These are phyloP conservation scores for Erythrobasidium hasegawianum DNA, from an alignment of 1,284 basidiomycete species.

Conservation along the genomic window DNA sequence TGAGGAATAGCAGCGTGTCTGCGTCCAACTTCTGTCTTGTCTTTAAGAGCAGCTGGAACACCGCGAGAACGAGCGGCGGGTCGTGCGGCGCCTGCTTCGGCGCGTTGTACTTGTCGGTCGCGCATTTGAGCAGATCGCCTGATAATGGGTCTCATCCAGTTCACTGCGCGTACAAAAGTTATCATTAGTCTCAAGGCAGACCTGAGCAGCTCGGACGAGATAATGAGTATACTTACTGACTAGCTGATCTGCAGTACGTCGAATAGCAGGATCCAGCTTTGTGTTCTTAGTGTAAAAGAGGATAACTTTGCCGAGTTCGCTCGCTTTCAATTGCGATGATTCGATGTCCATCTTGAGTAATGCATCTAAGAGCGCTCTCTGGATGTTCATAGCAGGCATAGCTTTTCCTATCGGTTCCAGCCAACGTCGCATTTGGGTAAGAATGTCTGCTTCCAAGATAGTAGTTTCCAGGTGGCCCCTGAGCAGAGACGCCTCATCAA, in stretches of 20 bases:
- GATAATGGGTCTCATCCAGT: conserved; percentile 82
- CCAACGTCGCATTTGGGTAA: conserved; percentile 87
- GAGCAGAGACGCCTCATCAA: conserved; percentile 21
- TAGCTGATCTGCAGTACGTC: conserved; percentile 75
- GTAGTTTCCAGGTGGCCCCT: conserved; percentile 79
- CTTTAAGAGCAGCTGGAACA: background rate
- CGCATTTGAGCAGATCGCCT: conserved; percentile 81
- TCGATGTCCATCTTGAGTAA: conserved; percentile 85
- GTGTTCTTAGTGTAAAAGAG: conserved; percentile 94
- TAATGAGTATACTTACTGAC: conserved; percentile 72
- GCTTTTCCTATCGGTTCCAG: conserved; percentile 92
- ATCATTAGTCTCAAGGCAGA: too few relatives aligned
- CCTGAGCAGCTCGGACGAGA: too few relatives aligned
- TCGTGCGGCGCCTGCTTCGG: conserved; percentile 7
- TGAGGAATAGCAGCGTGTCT: conserved; percentile 35
- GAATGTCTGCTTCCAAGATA: conserved; percentile 89
- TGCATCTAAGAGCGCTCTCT: conserved; percentile 81
- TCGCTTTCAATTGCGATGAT: conserved; percentile 83
- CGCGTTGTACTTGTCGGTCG: conserved; percentile 53
- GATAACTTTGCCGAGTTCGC: conserved; percentile 82
- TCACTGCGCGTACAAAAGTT: conserved; percentile 1
- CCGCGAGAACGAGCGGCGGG: conserved; percentile 8
- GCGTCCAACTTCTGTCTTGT: conserved; percentile 15
- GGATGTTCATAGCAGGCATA: conserved; percentile 91
- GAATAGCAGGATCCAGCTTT: conserved; percentile 76